These are phyloP conservation scores for Aspergillus sparsus DNA, from an alignment of 495 filamentous ascomycete genomes.

Conservation along the genomic window DNA sequence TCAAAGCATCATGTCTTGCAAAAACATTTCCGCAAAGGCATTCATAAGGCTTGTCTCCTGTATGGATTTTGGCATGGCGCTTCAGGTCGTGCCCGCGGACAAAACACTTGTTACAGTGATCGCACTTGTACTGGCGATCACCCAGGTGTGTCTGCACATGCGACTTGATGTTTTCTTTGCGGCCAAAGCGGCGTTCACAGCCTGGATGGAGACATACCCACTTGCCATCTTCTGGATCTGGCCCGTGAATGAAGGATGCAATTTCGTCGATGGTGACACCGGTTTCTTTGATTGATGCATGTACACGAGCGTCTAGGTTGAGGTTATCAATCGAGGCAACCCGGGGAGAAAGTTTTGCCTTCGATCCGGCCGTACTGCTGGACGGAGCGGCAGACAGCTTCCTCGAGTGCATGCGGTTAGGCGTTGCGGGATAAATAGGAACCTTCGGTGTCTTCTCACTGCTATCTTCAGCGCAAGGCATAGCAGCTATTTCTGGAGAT, in stretches of 20 bases:
- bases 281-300: conserved; percentile 63
- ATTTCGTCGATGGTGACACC: conserved; percentile 88
- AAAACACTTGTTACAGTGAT: conserved; percentile 87
- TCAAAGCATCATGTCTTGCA: conserved; percentile 90
- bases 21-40: conserved; percentile 91
- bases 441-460: conserved; percentile 31
- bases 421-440: conserved; percentile 33
- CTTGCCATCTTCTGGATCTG: conserved; percentile 68
- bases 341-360: conserved; percentile 37
- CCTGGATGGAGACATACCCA: conserved; percentile 83
- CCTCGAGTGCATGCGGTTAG: conserved; percentile 24
- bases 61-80: conserved; percentile 94
- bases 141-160: conserved; percentile 97
- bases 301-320: conserved; percentile 49
- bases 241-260: conserved; percentile 77
- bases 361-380: conserved; percentile 31
- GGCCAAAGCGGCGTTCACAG: conserved; percentile 82
- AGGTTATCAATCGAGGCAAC: conserved; percentile 46
- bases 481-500: conserved; percentile 48
- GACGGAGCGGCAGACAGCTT: conserved; percentile 20
- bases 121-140: conserved; percentile 89
- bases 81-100: conserved; percentile 97
- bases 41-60: conserved; percentile 85
- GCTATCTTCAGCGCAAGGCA: conserved; percentile 40
- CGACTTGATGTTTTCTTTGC: conserved; percentile 96